phyloP scores from a whole-genome alignment of 257 asterid species.

The Prunella vulgaris region DNA sequence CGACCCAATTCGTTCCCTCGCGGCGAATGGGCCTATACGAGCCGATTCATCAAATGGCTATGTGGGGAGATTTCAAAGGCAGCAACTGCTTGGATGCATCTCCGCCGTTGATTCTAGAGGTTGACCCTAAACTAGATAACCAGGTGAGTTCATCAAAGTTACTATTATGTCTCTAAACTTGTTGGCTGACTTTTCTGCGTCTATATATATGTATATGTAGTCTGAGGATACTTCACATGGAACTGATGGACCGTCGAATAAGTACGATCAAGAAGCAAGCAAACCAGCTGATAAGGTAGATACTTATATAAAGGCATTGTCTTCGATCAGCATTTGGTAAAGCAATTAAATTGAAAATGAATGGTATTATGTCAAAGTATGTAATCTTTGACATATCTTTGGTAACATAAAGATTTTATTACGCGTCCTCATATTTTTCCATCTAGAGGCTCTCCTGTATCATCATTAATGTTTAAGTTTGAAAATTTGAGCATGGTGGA shows the following conservation, averaged over 20 bases:
- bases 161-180: neutral
- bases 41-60: slow-evolving; percentile 65
- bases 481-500: neutral
- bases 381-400: neutral
- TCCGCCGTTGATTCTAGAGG: slow-evolving; percentile 50
- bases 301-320: neutral
- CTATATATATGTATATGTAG: slow-evolving; percentile 22
- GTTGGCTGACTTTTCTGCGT: neutral
- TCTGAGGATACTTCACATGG: slow-evolving; percentile 87
- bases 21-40: slow-evolving; percentile 90
- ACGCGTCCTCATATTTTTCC: too few species aligned
- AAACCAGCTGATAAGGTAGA: slow-evolving; percentile 78
- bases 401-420: neutral
- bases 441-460: too few species aligned
- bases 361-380: neutral
- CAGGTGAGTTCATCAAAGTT: slow-evolving; percentile 38
- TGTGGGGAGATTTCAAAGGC: slow-evolving; percentile 90
- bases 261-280: slow-evolving; percentile 67
- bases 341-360: neutral
- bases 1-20: slow-evolving; percentile 76
- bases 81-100: slow-evolving; percentile 48
- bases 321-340: neutral
- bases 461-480: too few species aligned
- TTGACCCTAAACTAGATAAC: slow-evolving; percentile 58
- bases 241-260: slow-evolving; percentile 57